phyloP scores from a whole-genome alignment of 2,329 filamentous ascomycete genomes.

The Paecilomyces variotii region DNA sequence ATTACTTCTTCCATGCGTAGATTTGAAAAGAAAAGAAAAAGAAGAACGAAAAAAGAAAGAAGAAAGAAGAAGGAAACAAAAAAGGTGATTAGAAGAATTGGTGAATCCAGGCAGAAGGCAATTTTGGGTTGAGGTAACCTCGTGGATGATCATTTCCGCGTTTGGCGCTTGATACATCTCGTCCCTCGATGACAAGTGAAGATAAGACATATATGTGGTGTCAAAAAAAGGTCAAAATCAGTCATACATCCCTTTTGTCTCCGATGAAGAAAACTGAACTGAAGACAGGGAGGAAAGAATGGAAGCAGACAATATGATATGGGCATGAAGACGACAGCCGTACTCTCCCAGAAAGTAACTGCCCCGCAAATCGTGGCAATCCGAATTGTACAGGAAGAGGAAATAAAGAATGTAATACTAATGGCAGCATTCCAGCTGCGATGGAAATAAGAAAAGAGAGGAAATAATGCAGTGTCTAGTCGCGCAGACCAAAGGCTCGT shows the following conservation, averaged over 20 bases:
- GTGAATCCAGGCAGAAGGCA: background rate
- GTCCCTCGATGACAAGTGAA: background rate
- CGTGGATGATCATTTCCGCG: background rate
- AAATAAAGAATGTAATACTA: background rate
- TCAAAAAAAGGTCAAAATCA: background rate
- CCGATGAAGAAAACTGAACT: background rate
- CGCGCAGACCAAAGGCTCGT: slow-evolving; percentile 36
- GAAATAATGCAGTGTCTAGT: slow-evolving; percentile 10
- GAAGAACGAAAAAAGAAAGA: no score
- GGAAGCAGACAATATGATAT: background rate
- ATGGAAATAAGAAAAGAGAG: background rate
- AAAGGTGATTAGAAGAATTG: background rate
- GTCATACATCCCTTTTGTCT: background rate
- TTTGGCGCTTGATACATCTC: background rate
- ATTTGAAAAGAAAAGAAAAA: background rate
- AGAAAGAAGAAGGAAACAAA: background rate
- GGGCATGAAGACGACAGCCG: background rate
- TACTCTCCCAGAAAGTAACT: background rate
- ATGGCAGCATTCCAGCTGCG: background rate
- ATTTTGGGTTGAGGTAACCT: background rate
- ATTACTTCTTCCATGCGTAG: background rate
- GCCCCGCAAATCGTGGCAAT: background rate
- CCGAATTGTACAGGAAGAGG: background rate
- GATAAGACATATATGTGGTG: background rate
- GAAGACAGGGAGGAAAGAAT: background rate